These are phyloP conservation scores for Colletotrichum orbiculare DNA, from an alignment of 2,329 filamentous ascomycete genomes.

Conservation along the genomic window DNA sequence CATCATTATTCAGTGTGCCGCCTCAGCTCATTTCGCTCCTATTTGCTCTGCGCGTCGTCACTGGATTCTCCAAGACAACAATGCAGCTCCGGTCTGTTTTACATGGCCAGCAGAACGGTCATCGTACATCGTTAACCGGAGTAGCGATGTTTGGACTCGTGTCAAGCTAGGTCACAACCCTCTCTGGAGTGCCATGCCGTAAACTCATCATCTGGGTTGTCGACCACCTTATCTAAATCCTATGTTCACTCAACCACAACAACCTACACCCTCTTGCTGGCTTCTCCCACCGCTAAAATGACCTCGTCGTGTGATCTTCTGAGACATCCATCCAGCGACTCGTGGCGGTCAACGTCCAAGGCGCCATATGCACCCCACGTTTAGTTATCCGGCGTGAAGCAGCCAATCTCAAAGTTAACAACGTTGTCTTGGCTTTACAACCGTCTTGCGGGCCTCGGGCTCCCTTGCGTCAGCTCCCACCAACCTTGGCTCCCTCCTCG, in stretches of 20 bases:
- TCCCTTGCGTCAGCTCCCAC: neutral
- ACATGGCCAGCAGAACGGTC: too few relatives aligned
- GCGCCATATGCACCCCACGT: conserved; percentile 25
- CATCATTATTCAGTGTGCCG: neutral
- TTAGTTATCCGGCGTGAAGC: neutral
- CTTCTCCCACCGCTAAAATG: conserved; percentile 11
- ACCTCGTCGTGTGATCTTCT: conserved; percentile 25
- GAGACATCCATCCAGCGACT: conserved; percentile 28
- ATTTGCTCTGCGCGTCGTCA: too few relatives aligned
- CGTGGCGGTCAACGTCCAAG: conserved; percentile 28
- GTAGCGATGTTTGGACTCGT: too few relatives aligned
- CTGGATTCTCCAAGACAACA: too few relatives aligned
- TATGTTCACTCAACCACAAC: conserved; percentile 3
- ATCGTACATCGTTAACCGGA: too few relatives aligned
- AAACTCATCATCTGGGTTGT: too few relatives aligned
- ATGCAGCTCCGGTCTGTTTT: too few relatives aligned
- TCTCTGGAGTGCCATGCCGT: too few relatives aligned
- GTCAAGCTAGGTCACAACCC: too few relatives aligned
- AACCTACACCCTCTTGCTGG: conserved; percentile 12
- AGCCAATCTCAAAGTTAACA: too few relatives aligned
- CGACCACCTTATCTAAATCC: neutral
- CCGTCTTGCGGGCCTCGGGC: neutral
- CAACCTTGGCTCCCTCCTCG: conserved; percentile 38
- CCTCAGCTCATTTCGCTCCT: neutral
- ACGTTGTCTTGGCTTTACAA: too few relatives aligned